Evolutionary conservation across 495 filamentous ascomycete genomes (phyloP), one percentile per base, ranked within the genome.

Genomic region (Penicillium macrosclerotiorum): DNA sequence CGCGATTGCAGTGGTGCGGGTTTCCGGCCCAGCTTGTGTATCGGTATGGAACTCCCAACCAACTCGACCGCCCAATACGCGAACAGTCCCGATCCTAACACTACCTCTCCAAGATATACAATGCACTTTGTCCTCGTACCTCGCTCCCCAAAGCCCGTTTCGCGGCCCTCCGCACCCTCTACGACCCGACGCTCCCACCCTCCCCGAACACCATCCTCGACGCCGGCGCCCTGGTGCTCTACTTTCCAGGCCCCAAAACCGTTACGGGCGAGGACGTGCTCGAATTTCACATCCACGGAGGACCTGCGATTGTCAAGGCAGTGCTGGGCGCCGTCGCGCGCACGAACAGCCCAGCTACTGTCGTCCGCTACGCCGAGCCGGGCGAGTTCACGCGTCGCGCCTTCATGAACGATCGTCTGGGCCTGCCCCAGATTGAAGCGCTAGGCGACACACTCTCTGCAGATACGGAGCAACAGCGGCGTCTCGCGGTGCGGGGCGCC

Each of bases 321-420:
- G 87, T 96, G 0, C 76, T 98, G 1, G 63, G 74, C 6, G 90
- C 89, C 7, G 89, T 98, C 43, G 74, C 85, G 0, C 68, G 67
- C n/a, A 63, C 54, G 3, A 61, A 54, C 31, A 35, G 36, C 22
- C 31, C 45, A 1, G 51, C 52, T 3, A 52, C 52, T 20, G 42
- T 47, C n/a, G 80, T 96, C 33, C 89, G 89, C 8, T 95, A 95
- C 55, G 93, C 93, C 0, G 93, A 96, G 54, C 88, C 93, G 1
- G 93, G 93, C 45, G 93, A 98, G 58, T 98, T 98, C 65, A 97
- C 93, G 5, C 83, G 84, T 24, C 87, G 92, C 27, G 90, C 94
- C 5, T 98, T 98, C 62, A 73, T 86, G 65, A 96, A 96, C 63
- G 74, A 84, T 52, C 79, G 90, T 1, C 76, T 97, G 4, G 86